Percentiles rank a stretch among this genome's conserved stretches.
These are phyloP conservation scores for Wickerhamiella dianesei DNA, from an alignment of 805 yeast genomes.

Conservation along the genomic window DNA sequence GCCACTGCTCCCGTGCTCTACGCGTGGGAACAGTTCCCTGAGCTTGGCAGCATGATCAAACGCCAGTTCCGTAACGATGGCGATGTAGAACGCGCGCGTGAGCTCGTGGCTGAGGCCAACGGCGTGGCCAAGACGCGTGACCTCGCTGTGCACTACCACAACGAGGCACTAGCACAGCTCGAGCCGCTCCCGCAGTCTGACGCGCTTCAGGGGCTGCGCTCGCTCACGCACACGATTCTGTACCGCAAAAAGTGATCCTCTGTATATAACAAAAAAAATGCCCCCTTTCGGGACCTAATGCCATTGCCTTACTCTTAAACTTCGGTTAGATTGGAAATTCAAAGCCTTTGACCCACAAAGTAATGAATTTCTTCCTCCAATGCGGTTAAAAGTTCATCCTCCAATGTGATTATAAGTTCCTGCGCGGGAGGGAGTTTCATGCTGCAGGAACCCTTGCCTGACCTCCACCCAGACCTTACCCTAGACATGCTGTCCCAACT, in stretches of 20 bases:
- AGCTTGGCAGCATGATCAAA: slow-evolving; percentile 67
- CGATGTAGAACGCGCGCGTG: slow-evolving; percentile 71
- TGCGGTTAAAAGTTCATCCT: too few relatives aligned
- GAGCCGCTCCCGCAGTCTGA: slow-evolving; percentile 68
- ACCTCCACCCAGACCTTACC: too few relatives aligned
- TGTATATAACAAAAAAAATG: background rate
- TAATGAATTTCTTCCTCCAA: too few relatives aligned
- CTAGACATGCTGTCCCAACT: too few relatives aligned
- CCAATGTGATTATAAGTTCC: too few relatives aligned
- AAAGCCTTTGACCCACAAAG: too few relatives aligned
- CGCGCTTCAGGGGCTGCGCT: slow-evolving; percentile 74
- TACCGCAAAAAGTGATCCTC: slow-evolving; percentile 53
- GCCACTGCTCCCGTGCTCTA: slow-evolving; percentile 94
- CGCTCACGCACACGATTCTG: slow-evolving; percentile 68
- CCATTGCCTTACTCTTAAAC: background rate
- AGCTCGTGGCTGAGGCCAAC: slow-evolving; percentile 51
- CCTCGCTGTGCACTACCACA: slow-evolving; percentile 68
- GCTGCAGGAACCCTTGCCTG: too few relatives aligned
- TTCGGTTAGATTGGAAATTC: too few relatives aligned
- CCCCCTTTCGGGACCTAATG: background rate
- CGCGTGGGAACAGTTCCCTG: slow-evolving; percentile 86
- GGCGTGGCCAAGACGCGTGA: slow-evolving; percentile 67
- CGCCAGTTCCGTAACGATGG: slow-evolving; percentile 72
- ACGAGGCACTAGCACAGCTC: slow-evolving; percentile 58
- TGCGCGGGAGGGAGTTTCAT: too few relatives aligned